Evolutionary conservation across 106 monocot genomes (phyloP), one percentile per base, ranked within the genome.

Genomic region (Hemerocallis citrina): DNA sequence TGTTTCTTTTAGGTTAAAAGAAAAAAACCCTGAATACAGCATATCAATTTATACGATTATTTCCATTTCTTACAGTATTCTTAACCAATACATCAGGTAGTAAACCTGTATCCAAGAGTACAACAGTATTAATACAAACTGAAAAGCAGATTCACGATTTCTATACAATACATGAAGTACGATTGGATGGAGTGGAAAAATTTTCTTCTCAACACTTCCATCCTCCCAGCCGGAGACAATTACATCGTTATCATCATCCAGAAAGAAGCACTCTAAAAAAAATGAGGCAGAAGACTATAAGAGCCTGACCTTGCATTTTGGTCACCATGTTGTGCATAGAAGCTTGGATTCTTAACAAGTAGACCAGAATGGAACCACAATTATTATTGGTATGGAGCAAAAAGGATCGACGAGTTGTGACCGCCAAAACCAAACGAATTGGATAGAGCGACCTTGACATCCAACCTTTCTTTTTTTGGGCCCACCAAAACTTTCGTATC

Each of bases 401-500:
- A 87, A 54, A 92, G 66, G 22, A 92, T 84, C 0, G 87, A 92
- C 0, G 92, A 92, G 65, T 92, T 92, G 72, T 92, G 92, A 7
- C 92, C 92, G 10, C 92, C 92, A 52, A 92, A 92, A 23, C 92
- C 92, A 15, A 92, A 92, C 21, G 92, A 92, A 57, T 87, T 92
- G 0, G 92, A 92, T 7, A 92, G 64, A 0, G 87, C 92, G 35
- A 92, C 92, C 67, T 84, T 92, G 34, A 92, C 73, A 31, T 92
- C 81, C 67, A 86, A 55, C 37, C 77, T 77, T 58, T 92, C 92
- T 70, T 87, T 92, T 34, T 68, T 75, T 6, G 83, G 74, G 21
- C 92, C 92, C 29, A 92, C 92, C 31, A 92, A 71, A 34, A 83
- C 15, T 2, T 68, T 73, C 30, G 60, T 40, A 63, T 92, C 92